phyloP scores from a whole-genome alignment of 75 land plant genomes.

The Isoetes taiwanensis region DNA sequence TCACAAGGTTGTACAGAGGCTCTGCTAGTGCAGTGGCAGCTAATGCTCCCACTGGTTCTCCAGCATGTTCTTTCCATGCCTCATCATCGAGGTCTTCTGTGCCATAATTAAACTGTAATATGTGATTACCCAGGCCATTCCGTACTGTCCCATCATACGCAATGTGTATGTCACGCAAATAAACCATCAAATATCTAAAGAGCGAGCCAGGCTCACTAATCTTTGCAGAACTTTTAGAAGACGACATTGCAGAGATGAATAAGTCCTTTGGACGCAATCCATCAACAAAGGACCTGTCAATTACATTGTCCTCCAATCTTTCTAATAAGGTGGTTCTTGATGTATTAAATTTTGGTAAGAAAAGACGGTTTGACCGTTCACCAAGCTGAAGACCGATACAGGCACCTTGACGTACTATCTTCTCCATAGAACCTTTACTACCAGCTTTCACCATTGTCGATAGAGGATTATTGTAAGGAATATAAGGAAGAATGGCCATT shows the following conservation, averaged over 20 bases:
- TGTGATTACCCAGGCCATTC: slow-evolving; percentile 45
- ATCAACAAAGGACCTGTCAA: slow-evolving; percentile 48
- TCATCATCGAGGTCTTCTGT: slow-evolving; percentile 4
- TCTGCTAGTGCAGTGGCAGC: slow-evolving; percentile 92
- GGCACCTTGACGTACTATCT: slow-evolving; percentile 72
- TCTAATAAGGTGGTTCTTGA: background rate
- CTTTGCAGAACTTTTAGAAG: slow-evolving; percentile 53
- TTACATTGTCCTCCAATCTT: slow-evolving; percentile 39
- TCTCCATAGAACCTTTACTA: slow-evolving; percentile 51
- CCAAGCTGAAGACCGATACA: slow-evolving; percentile 70
- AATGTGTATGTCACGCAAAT: slow-evolving; percentile 67
- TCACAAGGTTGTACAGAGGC: slow-evolving; percentile 81
- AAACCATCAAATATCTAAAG: slow-evolving; percentile 81
- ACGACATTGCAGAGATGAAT: slow-evolving; percentile 63
- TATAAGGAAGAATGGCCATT: slow-evolving; percentile 14
- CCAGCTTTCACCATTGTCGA: slow-evolving; percentile 48
- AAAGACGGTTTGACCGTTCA: slow-evolving; percentile 25
- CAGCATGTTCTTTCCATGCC: no score
- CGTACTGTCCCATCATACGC: slow-evolving; percentile 89
- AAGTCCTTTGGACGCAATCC: slow-evolving; percentile 72
- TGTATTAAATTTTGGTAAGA: slow-evolving; percentile 1
- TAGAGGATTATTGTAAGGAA: slow-evolving; percentile 32
- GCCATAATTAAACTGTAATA: slow-evolving; percentile 77
- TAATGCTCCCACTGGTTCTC: slow-evolving; percentile 90
- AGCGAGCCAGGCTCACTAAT: slow-evolving; percentile 80